Conservation (phyloP, 768 basidiomycete genomes). For the Russula ochroleuca region DNA sequence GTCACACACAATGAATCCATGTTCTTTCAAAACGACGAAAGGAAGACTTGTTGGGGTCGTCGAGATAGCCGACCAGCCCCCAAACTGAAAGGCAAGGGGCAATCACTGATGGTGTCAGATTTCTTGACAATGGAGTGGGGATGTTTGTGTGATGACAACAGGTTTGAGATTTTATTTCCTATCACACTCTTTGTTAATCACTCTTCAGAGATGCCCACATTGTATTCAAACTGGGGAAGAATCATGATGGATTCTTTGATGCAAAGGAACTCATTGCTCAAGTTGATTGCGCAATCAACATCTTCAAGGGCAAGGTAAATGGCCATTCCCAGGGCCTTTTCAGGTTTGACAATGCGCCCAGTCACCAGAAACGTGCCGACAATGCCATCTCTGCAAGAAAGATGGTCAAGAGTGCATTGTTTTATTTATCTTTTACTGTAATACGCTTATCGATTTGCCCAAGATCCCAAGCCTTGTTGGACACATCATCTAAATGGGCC, state of each 20-base stretch:
- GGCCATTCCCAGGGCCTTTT: not conserved
- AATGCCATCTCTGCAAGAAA: not conserved
- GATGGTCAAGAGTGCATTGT: not conserved
- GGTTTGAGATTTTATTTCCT: not conserved
- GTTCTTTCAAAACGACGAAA: not conserved
- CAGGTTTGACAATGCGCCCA: not conserved
- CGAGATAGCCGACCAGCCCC: not conserved
- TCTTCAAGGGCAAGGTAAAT: not conserved
- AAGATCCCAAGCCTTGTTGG: not conserved
- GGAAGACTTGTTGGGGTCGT: not conserved
- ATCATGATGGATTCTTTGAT: not conserved
- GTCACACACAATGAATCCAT: not conserved
- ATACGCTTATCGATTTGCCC: too few relatives aligned
- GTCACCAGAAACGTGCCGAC: not conserved
- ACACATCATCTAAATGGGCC: not conserved
- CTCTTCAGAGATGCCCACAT: not conserved
- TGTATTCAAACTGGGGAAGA: not conserved
- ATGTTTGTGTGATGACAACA: not conserved
- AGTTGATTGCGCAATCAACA: not conserved
- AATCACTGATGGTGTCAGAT: not conserved
- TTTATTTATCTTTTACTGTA: too few relatives aligned
- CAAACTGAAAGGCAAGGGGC: not conserved
- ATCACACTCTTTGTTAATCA: not conserved
- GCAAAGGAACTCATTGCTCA: not conserved
- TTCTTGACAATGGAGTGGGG: not conserved